These are phyloP conservation scores for Chrysanthemum makinoi DNA, from an alignment of 129 eudicot species.

Conservation along the genomic window DNA sequence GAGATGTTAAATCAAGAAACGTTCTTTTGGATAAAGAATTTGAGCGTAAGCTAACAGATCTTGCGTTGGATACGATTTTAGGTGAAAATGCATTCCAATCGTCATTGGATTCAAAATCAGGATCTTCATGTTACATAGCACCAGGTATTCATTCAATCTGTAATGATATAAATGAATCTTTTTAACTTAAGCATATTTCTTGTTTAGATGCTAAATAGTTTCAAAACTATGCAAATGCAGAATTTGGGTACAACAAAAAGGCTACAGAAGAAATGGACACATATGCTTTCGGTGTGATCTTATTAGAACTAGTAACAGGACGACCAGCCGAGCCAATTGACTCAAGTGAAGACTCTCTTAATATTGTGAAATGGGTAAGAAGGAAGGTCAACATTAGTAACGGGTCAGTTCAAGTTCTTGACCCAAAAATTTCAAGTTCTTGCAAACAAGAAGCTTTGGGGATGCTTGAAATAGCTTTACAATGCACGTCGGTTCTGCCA, in stretches of 20 bases:
- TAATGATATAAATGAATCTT: background rate
- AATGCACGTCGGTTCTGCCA: conserved; percentile 66
- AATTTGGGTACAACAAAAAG: conserved; percentile 62
- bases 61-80: conserved; percentile 67
- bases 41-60: conserved; percentile 78
- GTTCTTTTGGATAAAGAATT: conserved; percentile 67
- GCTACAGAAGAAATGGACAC: conserved; percentile 75
- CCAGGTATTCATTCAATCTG: conserved; percentile 51
- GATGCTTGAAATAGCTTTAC: conserved; percentile 63
- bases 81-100: conserved; percentile 72
- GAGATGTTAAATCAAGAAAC: conserved; percentile 72
- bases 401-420: conserved; percentile 61
- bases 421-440: conserved; percentile 53
- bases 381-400: conserved; percentile 77
- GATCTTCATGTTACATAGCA: conserved; percentile 69
- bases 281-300: conserved; percentile 80
- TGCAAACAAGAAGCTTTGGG: conserved; percentile 50
- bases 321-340: conserved; percentile 52
- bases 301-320: conserved; percentile 81
- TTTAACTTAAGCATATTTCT: conserved; percentile 5
- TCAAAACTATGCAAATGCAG: conserved; percentile 39
- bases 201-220: conserved; percentile 20
- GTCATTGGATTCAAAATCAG: conserved; percentile 40
- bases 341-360: conserved; percentile 47
- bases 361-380: conserved; percentile 82